These are phyloP conservation scores for Malassezia furfur DNA, from an alignment of 1,284 basidiomycete genomes.

Conservation along the genomic window DNA sequence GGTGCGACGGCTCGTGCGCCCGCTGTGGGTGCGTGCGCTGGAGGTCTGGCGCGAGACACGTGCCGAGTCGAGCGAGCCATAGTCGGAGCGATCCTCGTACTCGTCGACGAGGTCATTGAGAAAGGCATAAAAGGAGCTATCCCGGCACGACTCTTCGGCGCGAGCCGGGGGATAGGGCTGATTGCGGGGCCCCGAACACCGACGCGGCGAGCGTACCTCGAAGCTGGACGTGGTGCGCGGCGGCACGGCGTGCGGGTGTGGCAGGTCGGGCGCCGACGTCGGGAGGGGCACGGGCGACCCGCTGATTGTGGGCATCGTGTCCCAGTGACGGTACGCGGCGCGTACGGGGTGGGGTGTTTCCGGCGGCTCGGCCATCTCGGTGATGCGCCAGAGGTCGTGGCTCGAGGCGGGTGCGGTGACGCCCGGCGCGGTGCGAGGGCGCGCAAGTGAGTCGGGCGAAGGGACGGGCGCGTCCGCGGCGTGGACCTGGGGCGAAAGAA, in stretches of 20 bases:
- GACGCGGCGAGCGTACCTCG: too few species aligned
- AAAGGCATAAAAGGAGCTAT: neutral
- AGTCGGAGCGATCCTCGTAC: neutral
- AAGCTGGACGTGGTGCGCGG: neutral
- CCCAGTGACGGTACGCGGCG: neutral
- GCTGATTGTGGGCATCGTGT: neutral
- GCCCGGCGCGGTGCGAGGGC: neutral
- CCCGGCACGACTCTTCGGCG: neutral
- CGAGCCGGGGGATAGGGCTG: neutral
- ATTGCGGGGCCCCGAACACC: neutral
- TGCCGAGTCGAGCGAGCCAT: neutral
- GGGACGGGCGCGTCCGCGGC: too few species aligned
- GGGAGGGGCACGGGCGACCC: neutral
- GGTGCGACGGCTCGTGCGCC: neutral
- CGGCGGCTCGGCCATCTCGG: slow-evolving; percentile 6
- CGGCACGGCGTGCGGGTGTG: neutral
- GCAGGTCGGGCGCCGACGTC: too few species aligned
- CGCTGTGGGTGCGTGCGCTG: too few species aligned
- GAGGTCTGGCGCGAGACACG: too few species aligned
- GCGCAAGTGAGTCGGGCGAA: too few species aligned
- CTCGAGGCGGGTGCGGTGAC: neutral
- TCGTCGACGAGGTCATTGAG: neutral
- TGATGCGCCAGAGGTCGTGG: slow-evolving; percentile 10
- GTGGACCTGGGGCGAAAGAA: too few species aligned
- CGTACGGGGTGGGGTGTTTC: neutral